Conservation (phyloP, 192 early-diverging fungal species). For the Rhizophlyctis rosea region DNA sequence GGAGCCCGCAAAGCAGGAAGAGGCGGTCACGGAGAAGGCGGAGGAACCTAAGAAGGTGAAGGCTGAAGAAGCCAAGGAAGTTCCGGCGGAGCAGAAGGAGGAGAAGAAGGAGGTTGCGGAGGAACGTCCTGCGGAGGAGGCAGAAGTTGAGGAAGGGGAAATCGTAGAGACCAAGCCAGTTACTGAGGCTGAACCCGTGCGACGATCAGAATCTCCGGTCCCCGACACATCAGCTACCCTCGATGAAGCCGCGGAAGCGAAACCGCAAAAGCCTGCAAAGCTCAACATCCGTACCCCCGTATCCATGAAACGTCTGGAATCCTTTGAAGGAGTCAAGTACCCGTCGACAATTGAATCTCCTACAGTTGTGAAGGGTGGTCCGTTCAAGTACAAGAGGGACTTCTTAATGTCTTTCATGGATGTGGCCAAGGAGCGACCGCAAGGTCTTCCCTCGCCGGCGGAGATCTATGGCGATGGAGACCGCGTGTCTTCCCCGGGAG, state of each 20-base stretch:
- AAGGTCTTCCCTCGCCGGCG: slow-evolving; percentile 40
- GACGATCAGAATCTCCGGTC: slow-evolving; percentile 9
- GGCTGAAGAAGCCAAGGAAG: neutral
- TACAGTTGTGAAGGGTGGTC: slow-evolving; percentile 48
- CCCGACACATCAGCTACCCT: slow-evolving; percentile 15
- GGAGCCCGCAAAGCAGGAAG: slow-evolving; percentile 36
- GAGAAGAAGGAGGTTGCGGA: slow-evolving; percentile 5
- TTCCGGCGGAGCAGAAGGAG: neutral
- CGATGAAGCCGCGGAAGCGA: slow-evolving; percentile 13
- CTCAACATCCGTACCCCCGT: slow-evolving; percentile 29
- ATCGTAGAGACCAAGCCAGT: slow-evolving; percentile 10
- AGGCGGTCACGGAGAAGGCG: slow-evolving; percentile 43
- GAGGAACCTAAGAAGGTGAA: slow-evolving; percentile 7
- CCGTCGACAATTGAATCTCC: slow-evolving; percentile 45
- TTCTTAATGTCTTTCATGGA: slow-evolving; percentile 79
- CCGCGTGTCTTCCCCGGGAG: slow-evolving; percentile 24
- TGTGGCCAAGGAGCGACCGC: slow-evolving; percentile 60
- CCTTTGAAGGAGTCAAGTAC: slow-evolving; percentile 47
- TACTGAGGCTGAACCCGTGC: slow-evolving; percentile 7
- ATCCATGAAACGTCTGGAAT: slow-evolving; percentile 16
- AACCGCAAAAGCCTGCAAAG: slow-evolving; percentile 1
- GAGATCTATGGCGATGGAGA: slow-evolving; percentile 42
- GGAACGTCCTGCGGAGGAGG: slow-evolving; percentile 17
- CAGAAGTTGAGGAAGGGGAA: slow-evolving; percentile 17
- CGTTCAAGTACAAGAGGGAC: slow-evolving; percentile 65